Percentiles rank a stretch among this genome's conserved stretches.
Evolutionary conservation across 192 early-diverging fungal species (phyloP).

Genomic region (Dissophora globulifera): DNA sequence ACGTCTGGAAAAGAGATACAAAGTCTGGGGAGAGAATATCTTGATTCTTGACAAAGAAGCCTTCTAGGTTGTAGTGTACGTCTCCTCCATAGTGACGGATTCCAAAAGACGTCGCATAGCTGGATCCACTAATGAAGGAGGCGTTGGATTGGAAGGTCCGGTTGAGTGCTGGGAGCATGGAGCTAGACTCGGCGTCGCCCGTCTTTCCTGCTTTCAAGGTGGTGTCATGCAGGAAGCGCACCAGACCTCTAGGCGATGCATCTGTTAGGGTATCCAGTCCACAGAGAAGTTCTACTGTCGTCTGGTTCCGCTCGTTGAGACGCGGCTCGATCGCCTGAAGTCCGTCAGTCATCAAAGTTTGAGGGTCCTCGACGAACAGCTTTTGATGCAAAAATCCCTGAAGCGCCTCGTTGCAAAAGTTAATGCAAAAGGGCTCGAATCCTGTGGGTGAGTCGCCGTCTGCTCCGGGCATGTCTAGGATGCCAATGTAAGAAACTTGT

Average conservation of each 20-base stretch:
- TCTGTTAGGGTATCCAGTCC: constrained; percentile 41
- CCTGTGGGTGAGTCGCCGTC: constrained; percentile 68
- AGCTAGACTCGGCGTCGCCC: constrained; percentile 57
- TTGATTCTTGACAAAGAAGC: constrained; percentile 83
- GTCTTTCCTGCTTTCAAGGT: constrained; percentile 49
- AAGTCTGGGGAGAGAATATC: constrained; percentile 84
- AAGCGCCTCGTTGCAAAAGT: constrained; percentile 77
- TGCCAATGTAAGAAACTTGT: constrained; percentile 84
- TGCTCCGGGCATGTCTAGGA: constrained; percentile 85
- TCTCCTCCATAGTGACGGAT: constrained; percentile 78
- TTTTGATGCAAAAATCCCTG: constrained; percentile 70
- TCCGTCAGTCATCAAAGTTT: constrained; percentile 31
- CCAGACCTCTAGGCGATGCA: constrained; percentile 38
- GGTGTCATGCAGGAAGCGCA: constrained; percentile 45
- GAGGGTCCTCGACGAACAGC: constrained; percentile 61
- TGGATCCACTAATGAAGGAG: constrained; percentile 56
- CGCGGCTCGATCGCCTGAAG: constrained; percentile 18
- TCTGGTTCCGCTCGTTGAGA: constrained; percentile 56
- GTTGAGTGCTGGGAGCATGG: constrained; percentile 60
- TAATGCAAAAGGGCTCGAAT: constrained; percentile 78
- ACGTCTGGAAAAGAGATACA: constrained; percentile 77
- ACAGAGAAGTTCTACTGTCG: constrained; percentile 60
- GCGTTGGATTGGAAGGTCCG: constrained; percentile 55
- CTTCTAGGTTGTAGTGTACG: constrained; percentile 81
- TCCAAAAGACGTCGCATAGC: constrained; percentile 67